Conservation (phyloP, 768 basidiomycete genomes). For the Macrolepiota dolichaula region DNA sequence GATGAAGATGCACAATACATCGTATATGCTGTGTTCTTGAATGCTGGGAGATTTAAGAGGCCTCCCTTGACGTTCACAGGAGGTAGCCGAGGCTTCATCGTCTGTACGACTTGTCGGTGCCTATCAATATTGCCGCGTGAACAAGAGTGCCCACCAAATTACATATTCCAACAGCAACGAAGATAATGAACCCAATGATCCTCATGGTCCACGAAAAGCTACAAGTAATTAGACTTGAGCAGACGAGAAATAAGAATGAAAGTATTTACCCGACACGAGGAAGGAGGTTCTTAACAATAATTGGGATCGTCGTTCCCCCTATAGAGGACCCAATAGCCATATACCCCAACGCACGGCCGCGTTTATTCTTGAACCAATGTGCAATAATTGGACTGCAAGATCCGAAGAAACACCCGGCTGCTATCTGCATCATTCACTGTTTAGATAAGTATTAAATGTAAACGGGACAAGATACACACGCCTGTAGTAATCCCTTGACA, state of each 20-base stretch:
- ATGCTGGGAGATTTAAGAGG: constrained; percentile 51
- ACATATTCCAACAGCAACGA: constrained; percentile 46
- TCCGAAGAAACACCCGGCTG: constrained; percentile 58
- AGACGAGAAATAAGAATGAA: background rate
- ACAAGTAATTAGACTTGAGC: background rate
- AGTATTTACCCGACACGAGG: constrained; percentile 36
- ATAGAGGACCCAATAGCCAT: constrained; percentile 63
- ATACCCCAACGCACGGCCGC: constrained; percentile 60
- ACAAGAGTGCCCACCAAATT: constrained; percentile 39
- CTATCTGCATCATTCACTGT: constrained; percentile 24
- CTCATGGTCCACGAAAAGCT: constrained; percentile 83
- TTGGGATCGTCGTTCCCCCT: constrained; percentile 68
- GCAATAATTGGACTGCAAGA: constrained; percentile 56
- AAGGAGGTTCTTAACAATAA: constrained; percentile 52
- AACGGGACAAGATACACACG: constrained; percentile 26
- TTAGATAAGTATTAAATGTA: background rate
- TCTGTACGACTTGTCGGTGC: constrained; percentile 19
- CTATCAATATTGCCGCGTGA: background rate
- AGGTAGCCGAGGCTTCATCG: constrained; percentile 50
- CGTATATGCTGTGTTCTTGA: constrained; percentile 49
- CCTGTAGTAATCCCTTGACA: constrained; percentile 58
- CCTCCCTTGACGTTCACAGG: constrained; percentile 52
- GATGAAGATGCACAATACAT: constrained; percentile 58
- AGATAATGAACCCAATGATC: constrained; percentile 60
- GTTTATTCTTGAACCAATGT: constrained; percentile 70